Percentiles rank a stretch among this genome's conserved stretches.
Conservation (phyloP, 345 rosid species). For the Eucalyptus caleyi region DNA sequence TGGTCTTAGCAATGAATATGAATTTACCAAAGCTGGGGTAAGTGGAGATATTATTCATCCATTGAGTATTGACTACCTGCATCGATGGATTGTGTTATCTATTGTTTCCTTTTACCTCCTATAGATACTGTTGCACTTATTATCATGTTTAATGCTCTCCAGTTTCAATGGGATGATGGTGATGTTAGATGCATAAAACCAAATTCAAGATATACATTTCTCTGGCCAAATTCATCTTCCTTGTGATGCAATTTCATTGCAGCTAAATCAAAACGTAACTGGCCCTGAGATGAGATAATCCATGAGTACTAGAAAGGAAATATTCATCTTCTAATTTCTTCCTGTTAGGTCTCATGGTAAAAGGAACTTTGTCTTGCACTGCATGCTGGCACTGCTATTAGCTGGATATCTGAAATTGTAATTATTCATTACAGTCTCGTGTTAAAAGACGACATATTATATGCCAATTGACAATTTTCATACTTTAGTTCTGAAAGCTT, state of each 20-base stretch:
- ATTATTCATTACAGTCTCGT: not conserved
- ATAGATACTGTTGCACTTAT: not conserved
- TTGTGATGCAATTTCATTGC: not conserved
- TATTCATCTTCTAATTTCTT: not conserved
- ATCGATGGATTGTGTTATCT: not conserved
- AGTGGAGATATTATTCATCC: constrained; percentile 1
- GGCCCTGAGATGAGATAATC: not conserved
- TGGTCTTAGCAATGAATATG: constrained; percentile 78
- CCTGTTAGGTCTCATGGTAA: not conserved
- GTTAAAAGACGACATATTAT: not conserved
- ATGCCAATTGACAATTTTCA: not conserved
- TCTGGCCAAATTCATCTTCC: not conserved
- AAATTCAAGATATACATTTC: not conserved
- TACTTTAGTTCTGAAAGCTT: not conserved
- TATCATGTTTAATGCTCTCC: not conserved
- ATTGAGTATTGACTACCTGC: not conserved
- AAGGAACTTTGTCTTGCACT: not conserved
- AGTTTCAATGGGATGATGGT: not conserved
- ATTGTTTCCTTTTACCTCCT: not conserved
- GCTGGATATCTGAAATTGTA: not conserved
- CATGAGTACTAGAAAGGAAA: not conserved
- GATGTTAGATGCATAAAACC: not conserved
- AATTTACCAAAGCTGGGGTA: constrained; percentile 87
- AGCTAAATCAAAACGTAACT: not conserved
- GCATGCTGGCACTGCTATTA: not conserved